Conservation (phyloP, 768 basidiomycete species). For the Mycena kentingensis region DNA sequence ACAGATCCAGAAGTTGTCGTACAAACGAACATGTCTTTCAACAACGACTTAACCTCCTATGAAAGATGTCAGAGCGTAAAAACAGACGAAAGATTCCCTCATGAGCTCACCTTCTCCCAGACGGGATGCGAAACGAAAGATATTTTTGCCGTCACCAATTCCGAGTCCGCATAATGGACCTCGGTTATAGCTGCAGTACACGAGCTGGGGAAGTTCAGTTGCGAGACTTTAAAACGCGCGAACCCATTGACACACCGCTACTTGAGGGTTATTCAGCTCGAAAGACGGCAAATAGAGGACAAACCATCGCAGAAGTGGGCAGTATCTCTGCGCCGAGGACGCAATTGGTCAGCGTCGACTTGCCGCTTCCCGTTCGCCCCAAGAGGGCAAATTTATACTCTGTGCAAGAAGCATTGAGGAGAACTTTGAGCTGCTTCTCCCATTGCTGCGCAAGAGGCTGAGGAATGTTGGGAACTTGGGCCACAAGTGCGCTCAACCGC, state of each 20-base stretch:
- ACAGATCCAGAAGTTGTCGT: not conserved
- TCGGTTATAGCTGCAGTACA: constrained; percentile 8
- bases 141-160: not conserved
- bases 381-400: constrained; percentile 9
- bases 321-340: not conserved
- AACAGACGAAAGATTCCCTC: not conserved
- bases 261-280: not conserved
- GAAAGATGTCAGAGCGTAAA: not conserved
- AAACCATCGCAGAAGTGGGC: constrained; percentile 9
- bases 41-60: not conserved
- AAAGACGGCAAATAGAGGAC: not conserved
- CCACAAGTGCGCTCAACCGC: too few relatives aligned
- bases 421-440: too few relatives aligned
- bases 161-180: not conserved
- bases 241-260: not conserved
- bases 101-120: not conserved
- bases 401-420: not conserved
- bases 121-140: not conserved
- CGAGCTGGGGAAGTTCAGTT: constrained; percentile 1
- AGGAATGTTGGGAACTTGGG: constrained; percentile 10
- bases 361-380: constrained; percentile 7
- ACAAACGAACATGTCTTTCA: not conserved
- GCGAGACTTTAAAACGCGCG: not conserved
- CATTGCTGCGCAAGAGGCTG: too few relatives aligned
- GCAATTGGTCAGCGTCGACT: constrained; percentile 11